Evolutionary conservation across 2,329 filamentous ascomycete species (phyloP), one percentile per base, ranked within the genome.

Genomic region (Pseudopithomyces maydicus): DNA sequence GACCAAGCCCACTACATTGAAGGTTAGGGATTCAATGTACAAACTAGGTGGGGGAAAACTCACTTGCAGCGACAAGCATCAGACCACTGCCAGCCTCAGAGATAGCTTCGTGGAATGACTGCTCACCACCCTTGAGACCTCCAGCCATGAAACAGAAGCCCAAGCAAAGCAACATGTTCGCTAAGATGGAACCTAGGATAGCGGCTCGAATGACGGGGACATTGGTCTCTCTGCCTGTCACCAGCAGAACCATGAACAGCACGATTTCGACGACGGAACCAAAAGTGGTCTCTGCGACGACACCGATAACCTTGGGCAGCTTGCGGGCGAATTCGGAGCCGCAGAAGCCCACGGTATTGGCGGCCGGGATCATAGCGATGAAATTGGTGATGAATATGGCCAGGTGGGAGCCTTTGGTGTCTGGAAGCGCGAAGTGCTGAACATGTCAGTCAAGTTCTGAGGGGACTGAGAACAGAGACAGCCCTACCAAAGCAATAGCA

Each of bases 261-360:
- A 96, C 85, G 55, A 96, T 88, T 71, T 96, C 91, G 51, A 95
- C 90, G 10, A 92, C 77, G 0, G 90, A 90, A 2, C 89, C 90
- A 50, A 92, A 74, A 0, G 81, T 81, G 1, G 81, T 84, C 65
- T 85, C 84, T 10, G 84, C 59, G 42, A 90, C 73, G 11, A 90
- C 82, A 23, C 87, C 88, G 47, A 88, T 75, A 8, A 91, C 89
- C 67, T 90, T 90, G 32, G 89, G 90, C 55, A 94, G 76, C 76
- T 94, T 94, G 58, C 88, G 84, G 1, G 89, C 85, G 57, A 91
- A 77, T 70, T 91, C 88, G 62, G 89, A 85, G 14, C 89, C 88
- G 6, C 88, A 87, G 66, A 92, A 92, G 0, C 90, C 90, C 52
- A 92, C 83, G 55, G 91, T 74, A 67, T 92, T 92, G 54, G 90